Percentiles rank a stretch among this genome's conserved stretches.
Conservation (phyloP, 192 early-diverging fungal genomes). For the Coemansia sp. region DNA sequence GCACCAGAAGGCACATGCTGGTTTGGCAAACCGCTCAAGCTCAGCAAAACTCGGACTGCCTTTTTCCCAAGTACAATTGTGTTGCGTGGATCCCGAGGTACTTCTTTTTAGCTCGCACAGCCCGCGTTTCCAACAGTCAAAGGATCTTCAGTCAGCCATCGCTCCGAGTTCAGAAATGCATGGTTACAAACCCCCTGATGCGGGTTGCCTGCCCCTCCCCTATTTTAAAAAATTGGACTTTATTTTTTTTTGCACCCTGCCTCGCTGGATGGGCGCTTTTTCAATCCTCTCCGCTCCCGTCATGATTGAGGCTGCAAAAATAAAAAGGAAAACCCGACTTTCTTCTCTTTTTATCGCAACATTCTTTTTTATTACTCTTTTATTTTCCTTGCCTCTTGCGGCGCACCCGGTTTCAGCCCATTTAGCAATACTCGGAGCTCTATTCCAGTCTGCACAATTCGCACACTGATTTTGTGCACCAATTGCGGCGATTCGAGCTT, state of each 20-base stretch:
- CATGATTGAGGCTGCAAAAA: constrained; percentile 4
- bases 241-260: constrained; percentile 2
- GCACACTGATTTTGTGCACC: background rate
- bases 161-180: background rate
- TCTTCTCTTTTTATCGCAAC: constrained; percentile 3
- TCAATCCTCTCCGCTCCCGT: constrained; percentile 5
- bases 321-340: background rate
- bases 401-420: constrained; percentile 1
- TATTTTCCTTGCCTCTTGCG: background rate
- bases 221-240: constrained; percentile 7
- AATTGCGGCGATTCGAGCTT: background rate
- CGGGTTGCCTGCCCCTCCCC: constrained; percentile 7
- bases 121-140: too few relatives aligned
- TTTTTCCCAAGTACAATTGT: too few relatives aligned
- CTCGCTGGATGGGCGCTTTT: constrained; percentile 3
- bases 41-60: too few relatives aligned
- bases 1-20: too few relatives aligned
- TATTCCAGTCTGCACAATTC: background rate
- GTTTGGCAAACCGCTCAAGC: too few relatives aligned
- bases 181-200: constrained; percentile 1
- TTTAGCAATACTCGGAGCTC: background rate
- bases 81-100: too few relatives aligned
- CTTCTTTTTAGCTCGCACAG: too few relatives aligned
- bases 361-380: constrained; percentile 3
- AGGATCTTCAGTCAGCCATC: constrained; percentile 2